These are phyloP conservation scores for Penicillium diatomitis DNA, from an alignment of 495 filamentous ascomycete species.

Conservation along the genomic window DNA sequence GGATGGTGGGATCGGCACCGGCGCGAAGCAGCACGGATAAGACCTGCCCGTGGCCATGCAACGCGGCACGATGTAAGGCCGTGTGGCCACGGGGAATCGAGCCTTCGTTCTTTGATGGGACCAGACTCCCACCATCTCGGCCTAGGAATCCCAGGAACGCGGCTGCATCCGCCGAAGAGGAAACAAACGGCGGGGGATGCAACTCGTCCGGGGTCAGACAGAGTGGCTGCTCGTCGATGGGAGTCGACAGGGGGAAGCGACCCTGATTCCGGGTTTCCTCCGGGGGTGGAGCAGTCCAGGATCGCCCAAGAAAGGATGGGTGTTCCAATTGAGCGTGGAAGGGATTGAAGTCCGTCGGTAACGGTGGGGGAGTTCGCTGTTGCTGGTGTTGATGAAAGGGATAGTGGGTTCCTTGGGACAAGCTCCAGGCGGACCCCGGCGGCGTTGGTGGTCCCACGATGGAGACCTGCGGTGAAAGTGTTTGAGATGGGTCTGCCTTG, in stretches of 20 bases:
- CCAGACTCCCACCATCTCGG: not conserved
- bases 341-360: not conserved
- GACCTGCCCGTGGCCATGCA: slow-evolving; percentile 1
- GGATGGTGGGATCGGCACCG: slow-evolving; percentile 1
- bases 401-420: not conserved
- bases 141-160: not conserved
- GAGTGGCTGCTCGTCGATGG: too few species aligned
- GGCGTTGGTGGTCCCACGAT: not conserved
- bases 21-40: slow-evolving; percentile 2
- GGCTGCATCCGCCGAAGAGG: not conserved
- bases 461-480: not conserved
- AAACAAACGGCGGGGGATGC: too few species aligned
- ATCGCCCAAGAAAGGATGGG: not conserved
- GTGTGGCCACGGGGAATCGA: slow-evolving; percentile 1
- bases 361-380: not conserved
- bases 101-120: not conserved
- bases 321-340: not conserved
- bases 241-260: not conserved
- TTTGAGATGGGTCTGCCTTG: not conserved
- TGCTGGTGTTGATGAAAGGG: not conserved
- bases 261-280: not conserved
- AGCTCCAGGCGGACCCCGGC: too few species aligned
- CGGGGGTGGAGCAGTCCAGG: not conserved
- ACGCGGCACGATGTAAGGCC: slow-evolving; percentile 2
- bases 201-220: too few species aligned